phyloP scores from a whole-genome alignment of 805 yeast species.

The Wickerhamiella parazyma region DNA sequence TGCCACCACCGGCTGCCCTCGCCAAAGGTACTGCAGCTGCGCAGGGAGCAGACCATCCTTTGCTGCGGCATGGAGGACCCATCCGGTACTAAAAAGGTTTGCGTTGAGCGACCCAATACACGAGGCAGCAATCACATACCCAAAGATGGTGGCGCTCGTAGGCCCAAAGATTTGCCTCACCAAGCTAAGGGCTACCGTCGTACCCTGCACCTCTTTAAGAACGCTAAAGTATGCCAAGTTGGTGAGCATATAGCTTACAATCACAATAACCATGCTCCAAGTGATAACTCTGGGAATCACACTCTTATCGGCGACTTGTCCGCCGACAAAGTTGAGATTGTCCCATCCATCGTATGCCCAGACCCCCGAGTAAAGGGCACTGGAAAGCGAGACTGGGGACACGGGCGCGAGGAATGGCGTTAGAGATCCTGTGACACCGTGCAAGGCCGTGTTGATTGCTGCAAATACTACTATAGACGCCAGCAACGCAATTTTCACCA shows the following conservation, averaged over 20 bases:
- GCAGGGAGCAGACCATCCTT: constrained; percentile 25
- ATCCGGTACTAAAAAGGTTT: constrained; percentile 26
- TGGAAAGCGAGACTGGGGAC: constrained; percentile 23
- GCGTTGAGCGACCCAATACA: constrained; percentile 33
- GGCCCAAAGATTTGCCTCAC: constrained; percentile 23
- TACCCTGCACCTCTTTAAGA: constrained; percentile 39
- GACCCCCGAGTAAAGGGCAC: constrained; percentile 30
- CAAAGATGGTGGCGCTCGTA: constrained; percentile 22
- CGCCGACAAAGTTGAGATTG: constrained; percentile 30
- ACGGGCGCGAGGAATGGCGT: constrained; percentile 19
- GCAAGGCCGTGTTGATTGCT: constrained; percentile 15
- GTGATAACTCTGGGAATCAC: constrained; percentile 30
- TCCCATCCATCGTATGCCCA: constrained; percentile 38
- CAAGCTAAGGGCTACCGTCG: constrained; percentile 28
- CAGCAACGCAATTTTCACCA: constrained; percentile 25
- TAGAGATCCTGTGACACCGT: constrained; percentile 19
- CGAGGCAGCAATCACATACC: constrained; percentile 27
- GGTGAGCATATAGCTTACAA: constrained; percentile 25
- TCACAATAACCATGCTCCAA: constrained; percentile 30
- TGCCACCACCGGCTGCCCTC: constrained; percentile 25
- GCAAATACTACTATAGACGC: constrained; percentile 24
- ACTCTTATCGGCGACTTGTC: constrained; percentile 27
- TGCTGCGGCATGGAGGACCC: constrained; percentile 28
- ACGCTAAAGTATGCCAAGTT: constrained; percentile 44
- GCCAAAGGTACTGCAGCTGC: constrained; percentile 19